Percentiles rank a stretch among this genome's conserved stretches.
phyloP scores from a whole-genome alignment of 2,329 filamentous ascomycete genomes.

The Diplocarpon rosae region DNA sequence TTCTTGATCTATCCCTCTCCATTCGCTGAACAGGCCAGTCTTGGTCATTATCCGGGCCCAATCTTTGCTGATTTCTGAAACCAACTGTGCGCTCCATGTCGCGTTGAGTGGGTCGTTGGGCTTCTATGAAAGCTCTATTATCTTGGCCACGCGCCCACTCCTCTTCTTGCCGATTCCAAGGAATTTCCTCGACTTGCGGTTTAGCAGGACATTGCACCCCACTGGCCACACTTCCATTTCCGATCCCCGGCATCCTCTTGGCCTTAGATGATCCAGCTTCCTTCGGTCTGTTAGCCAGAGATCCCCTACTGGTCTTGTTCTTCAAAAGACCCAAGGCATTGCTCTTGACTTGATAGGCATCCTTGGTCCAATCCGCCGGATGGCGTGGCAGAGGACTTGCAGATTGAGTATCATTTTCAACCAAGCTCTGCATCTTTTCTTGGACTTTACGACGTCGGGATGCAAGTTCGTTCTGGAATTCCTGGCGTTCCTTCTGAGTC shows the following conservation, averaged over 20 bases:
- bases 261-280: slow-evolving; percentile 38
- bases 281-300: slow-evolving; percentile 40
- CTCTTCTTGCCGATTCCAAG: slow-evolving; percentile 20
- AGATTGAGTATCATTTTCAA: slow-evolving; percentile 45
- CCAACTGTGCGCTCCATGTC: slow-evolving; percentile 23
- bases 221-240: slow-evolving; percentile 32
- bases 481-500: slow-evolving; percentile 48
- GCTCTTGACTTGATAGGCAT: slow-evolving; percentile 29
- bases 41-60: slow-evolving; percentile 6
- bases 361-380: slow-evolving; percentile 25
- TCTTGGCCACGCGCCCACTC: slow-evolving; percentile 6
- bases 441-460: slow-evolving; percentile 60
- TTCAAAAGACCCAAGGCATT: slow-evolving; percentile 55
- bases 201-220: slow-evolving; percentile 31
- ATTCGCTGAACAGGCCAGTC: slow-evolving; percentile 13
- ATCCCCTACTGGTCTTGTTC: slow-evolving; percentile 56
- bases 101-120: slow-evolving; percentile 25
- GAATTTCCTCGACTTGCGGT: slow-evolving; percentile 19
- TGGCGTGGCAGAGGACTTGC: slow-evolving; percentile 25
- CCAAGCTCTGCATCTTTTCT: slow-evolving; percentile 60
- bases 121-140: slow-evolving; percentile 24
- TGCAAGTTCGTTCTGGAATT: slow-evolving; percentile 64
- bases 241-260: slow-evolving; percentile 51
- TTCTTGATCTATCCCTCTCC: slow-evolving; percentile 7
- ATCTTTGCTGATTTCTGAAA: slow-evolving; percentile 19